Conservation (phyloP, 768 basidiomycete species). For the Pleurotus eryngii region DNA sequence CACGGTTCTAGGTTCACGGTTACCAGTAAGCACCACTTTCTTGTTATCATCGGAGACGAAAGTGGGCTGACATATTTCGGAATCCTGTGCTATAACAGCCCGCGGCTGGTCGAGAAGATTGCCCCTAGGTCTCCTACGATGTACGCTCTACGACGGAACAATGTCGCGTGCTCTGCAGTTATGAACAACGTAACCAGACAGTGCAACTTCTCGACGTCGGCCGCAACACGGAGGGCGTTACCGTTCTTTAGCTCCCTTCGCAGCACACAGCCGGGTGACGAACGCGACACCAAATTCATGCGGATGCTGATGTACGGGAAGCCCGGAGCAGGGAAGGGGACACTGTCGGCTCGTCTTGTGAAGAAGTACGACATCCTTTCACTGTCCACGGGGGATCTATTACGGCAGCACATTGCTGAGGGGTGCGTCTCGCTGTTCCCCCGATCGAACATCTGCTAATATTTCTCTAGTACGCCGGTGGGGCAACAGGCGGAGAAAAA, state of each 20-base stretch:
- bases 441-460: not conserved
- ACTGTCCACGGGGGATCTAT: slow-evolving; percentile 80
- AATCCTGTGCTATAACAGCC: too few relatives aligned
- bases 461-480: slow-evolving; percentile 53
- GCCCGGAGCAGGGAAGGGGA: slow-evolving; percentile 86
- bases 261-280: slow-evolving; percentile 33
- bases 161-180: not conserved
- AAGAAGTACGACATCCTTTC: slow-evolving; percentile 77
- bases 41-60: not conserved
- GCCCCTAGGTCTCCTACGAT: too few relatives aligned
- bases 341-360: slow-evolving; percentile 69
- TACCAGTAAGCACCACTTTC: too few relatives aligned
- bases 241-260: slow-evolving; percentile 38
- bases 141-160: not conserved
- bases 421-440: slow-evolving; percentile 29
- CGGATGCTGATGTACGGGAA: slow-evolving; percentile 79
- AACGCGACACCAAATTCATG: slow-evolving; percentile 36
- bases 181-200: slow-evolving; percentile 3
- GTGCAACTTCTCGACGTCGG: slow-evolving; percentile 27
- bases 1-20: too few relatives aligned
- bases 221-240: slow-evolving; percentile 36
- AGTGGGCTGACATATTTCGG: not conserved
- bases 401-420: slow-evolving; percentile 80
- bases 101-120: too few relatives aligned
- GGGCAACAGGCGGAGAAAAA: slow-evolving; percentile 71